These are phyloP conservation scores for Picochlorum sp. DNA, from an alignment of 139 green algal species.

Conservation along the genomic window DNA sequence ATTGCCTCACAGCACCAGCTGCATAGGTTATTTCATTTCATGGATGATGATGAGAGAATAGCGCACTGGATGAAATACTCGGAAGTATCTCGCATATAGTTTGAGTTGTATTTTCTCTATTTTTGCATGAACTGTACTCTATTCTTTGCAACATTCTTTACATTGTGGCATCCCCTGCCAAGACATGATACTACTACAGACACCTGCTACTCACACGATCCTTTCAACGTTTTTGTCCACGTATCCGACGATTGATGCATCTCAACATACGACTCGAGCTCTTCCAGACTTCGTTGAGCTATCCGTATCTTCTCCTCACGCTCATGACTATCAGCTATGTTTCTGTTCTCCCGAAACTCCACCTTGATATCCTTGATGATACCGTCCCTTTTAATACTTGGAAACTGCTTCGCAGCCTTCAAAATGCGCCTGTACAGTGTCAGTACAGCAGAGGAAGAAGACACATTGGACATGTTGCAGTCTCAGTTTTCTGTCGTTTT, in stretches of 20 bases:
- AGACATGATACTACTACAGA: no score
- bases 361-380: constrained; percentile 59
- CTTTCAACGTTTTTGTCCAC: constrained; percentile 25
- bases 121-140: no score
- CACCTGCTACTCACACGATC: constrained; percentile 22
- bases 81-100: no score
- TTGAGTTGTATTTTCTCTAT: no score
- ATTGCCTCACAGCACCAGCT: background rate
- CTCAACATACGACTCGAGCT: constrained; percentile 29
- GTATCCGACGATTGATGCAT: constrained; percentile 13
- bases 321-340: constrained; percentile 14
- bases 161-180: no score
- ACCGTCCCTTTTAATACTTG: constrained; percentile 48
- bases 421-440: constrained; percentile 66
- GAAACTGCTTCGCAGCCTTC: constrained; percentile 59
- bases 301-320: constrained; percentile 20
- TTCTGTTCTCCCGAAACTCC: constrained; percentile 64
- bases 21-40: background rate
- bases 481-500: background rate
- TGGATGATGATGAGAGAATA: no score
- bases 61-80: no score
- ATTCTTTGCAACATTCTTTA: no score
- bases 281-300: constrained; percentile 21
- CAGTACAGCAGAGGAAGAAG: constrained; percentile 10
- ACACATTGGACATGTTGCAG: background rate